Base-by-base conservation (phyloP, 331 rosid species). In the Prunus yedoensis region DNA sequence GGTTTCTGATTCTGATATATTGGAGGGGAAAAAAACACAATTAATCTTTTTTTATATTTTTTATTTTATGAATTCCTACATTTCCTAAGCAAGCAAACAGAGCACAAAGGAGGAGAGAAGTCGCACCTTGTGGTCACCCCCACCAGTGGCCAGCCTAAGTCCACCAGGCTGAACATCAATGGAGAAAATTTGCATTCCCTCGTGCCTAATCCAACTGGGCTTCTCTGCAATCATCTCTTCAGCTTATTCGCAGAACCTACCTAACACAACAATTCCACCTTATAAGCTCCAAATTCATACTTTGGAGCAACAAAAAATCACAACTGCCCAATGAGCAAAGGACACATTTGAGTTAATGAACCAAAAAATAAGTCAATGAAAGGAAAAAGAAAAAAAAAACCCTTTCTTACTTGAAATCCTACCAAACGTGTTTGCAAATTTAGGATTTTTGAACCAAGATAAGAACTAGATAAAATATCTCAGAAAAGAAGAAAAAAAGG, bases 111-210 rank as follows among this genome's bases (percentile, higher is more conserved):
- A 45, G n/a, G 18, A 35, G 53, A 67, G 62, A 68, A 20, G 32
- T 0, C 80, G 79, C 64, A 90, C 99, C 97, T 94, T 94, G 80
- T 94, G 97, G 88, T 94, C 99, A 75, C 99, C 99, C 65, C 99
- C 99, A 58, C 99, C 99, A 81, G 99, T 92, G 14, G 97, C 96
- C 23, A 94, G 87, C 81, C 99, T 81, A 54, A 89, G 89, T 8
- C 97, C 97, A 14, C 96, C 97, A 10, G 97, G 96, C 84, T 94
- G 99, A 73, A 94, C 93, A 85, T 94, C 99, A 83, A 94, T 92
- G 82, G 96, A 94, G 87, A 94, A 94, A 77, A 94, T 94, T 72
- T 94, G 97, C 96, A 92, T 89, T 16, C 99, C 97, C 74, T 94
- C 97, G 82, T 94, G 99, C 82, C 89, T 90, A 74, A 94, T 87